Conservation (phyloP, 2,329 filamentous ascomycete genomes). For the Hortaea sp. region DNA sequence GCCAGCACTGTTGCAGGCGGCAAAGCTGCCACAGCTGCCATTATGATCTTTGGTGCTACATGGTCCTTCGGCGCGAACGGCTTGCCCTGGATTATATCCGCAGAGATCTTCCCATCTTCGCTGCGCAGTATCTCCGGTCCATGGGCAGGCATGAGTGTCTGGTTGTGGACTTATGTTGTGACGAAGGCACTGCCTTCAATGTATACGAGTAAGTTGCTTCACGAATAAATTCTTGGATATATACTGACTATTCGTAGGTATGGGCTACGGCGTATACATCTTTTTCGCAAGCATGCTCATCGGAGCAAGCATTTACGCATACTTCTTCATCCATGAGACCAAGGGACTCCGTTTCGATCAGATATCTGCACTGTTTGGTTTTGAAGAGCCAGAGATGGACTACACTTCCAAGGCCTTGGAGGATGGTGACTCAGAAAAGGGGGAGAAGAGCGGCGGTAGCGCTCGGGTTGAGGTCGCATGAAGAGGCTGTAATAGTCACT, state of each 20-base stretch:
- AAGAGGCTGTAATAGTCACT: not conserved
- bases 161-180: slow-evolving; percentile 29
- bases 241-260: not conserved
- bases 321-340: slow-evolving; percentile 31
- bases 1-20: slow-evolving; percentile 27
- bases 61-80: slow-evolving; percentile 33
- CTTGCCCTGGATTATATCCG: slow-evolving; percentile 34
- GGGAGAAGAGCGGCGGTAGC: not conserved
- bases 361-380: slow-evolving; percentile 30
- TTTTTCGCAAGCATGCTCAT: slow-evolving; percentile 32
- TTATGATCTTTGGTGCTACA: slow-evolving; percentile 31
- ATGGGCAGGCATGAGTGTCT: slow-evolving; percentile 26
- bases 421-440: not conserved
- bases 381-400: slow-evolving; percentile 9
- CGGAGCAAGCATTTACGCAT: slow-evolving; percentile 29
- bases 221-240: not conserved
- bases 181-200: slow-evolving; percentile 33
- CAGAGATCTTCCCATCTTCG: slow-evolving; percentile 33
- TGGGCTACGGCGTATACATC: slow-evolving; percentile 28
- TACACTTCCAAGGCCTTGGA: slow-evolving; percentile 5
- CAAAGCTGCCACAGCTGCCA: slow-evolving; percentile 30
- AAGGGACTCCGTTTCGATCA: slow-evolving; percentile 29
- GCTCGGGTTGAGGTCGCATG: not conserved
- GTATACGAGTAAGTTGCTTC: slow-evolving; percentile 19
- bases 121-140: slow-evolving; percentile 30